These are phyloP conservation scores for Aspergillus baeticus DNA, from an alignment of 495 filamentous ascomycete genomes.

Conservation along the genomic window DNA sequence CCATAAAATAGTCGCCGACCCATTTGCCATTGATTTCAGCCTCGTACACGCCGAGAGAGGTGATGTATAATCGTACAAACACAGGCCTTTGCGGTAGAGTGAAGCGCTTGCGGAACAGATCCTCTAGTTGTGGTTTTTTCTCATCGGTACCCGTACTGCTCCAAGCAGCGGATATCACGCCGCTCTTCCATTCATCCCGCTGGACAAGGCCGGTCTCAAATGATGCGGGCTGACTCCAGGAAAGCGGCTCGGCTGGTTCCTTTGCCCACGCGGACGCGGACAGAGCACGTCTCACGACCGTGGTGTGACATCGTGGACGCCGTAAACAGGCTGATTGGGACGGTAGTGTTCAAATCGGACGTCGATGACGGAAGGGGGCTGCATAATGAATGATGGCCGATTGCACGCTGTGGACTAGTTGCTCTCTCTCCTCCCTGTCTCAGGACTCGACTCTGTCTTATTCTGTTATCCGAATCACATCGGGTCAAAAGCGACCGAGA, in stretches of 20 bases:
- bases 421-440: too few species aligned
- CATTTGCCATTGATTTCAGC: not conserved
- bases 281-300: not conserved
- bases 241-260: not conserved
- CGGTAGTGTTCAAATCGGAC: slow-evolving; percentile 13
- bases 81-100: not conserved
- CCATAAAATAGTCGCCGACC: slow-evolving; percentile 1
- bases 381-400: too few species aligned
- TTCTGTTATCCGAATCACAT: too few species aligned
- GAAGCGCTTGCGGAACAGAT: not conserved
- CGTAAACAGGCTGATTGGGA: not conserved
- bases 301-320: not conserved
- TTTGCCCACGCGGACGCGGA: slow-evolving; percentile 4
- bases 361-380: not conserved
- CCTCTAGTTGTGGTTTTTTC: not conserved
- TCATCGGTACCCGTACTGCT: not conserved
- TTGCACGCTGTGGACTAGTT: too few species aligned
- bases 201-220: not conserved
- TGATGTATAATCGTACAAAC: not conserved
- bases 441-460: too few species aligned
- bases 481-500: too few species aligned
- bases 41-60: not conserved
- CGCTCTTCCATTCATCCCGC: not conserved
- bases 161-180: not conserved
- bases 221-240: not conserved